phyloP scores from a whole-genome alignment of 768 basidiomycete species.

The Symmetrospora coprosmae region DNA sequence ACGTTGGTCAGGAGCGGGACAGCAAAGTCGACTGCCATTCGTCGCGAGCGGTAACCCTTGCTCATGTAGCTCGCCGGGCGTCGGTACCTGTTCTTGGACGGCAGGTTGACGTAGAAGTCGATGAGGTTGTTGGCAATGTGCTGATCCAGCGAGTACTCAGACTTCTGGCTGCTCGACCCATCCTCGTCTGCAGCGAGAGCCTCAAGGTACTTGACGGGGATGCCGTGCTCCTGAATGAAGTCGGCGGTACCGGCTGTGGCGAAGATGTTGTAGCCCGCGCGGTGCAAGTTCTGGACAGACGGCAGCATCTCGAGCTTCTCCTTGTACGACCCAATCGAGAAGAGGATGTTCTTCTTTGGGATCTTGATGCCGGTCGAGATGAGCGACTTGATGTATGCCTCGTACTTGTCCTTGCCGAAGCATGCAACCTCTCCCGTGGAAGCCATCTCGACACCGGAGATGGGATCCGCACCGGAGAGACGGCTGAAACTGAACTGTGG shows the following conservation, averaged over 20 bases:
- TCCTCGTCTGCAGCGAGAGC: slow-evolving; percentile 47
- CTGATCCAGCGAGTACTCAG: slow-evolving; percentile 91
- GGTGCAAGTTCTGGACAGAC: slow-evolving; percentile 83
- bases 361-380: slow-evolving; percentile 88
- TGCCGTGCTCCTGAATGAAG: slow-evolving; percentile 90
- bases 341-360: slow-evolving; percentile 93
- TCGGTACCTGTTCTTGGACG: slow-evolving; percentile 92
- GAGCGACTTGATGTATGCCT: slow-evolving; percentile 92
- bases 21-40: slow-evolving; percentile 98
- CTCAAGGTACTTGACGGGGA: slow-evolving; percentile 52
- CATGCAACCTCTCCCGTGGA: slow-evolving; percentile 98
- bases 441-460: slow-evolving; percentile 98
- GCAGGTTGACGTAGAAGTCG: slow-evolving; percentile 98
- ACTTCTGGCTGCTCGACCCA: slow-evolving; percentile 60
- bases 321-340: slow-evolving; percentile 90
- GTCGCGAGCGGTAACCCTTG: slow-evolving; percentile 88
- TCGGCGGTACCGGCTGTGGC: slow-evolving; percentile 95
- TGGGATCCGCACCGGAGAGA: slow-evolving; percentile 88
- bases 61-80: slow-evolving; percentile 93
- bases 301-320: slow-evolving; percentile 95
- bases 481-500: slow-evolving; percentile 99
- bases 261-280: slow-evolving; percentile 87
- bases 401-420: slow-evolving; percentile 93
- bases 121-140: slow-evolving; percentile 71
- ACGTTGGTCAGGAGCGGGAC: slow-evolving; percentile 95